A percentile compares a stretch with the other conserved stretches of the same genome.
These are phyloP conservation scores for Clarireedia sp. DNA, from an alignment of 2,329 filamentous ascomycete species.

Conservation along the genomic window DNA sequence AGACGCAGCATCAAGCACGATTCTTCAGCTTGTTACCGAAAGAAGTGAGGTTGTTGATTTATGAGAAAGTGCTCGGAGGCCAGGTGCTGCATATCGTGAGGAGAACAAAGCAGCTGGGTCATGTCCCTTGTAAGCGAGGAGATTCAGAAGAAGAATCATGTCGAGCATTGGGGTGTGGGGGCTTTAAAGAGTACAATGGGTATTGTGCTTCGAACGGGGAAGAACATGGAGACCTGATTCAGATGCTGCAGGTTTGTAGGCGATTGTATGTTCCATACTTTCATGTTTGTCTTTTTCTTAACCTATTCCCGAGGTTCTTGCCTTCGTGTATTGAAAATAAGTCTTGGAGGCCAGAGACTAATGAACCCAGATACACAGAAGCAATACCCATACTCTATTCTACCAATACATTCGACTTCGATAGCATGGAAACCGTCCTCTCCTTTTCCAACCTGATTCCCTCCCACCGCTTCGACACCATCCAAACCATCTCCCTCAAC, in stretches of 20 bases:
- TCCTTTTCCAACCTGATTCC: constrained; percentile 17
- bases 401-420: constrained; percentile 23
- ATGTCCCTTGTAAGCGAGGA: constrained; percentile 11
- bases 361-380: constrained; percentile 17
- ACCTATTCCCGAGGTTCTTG: neutral
- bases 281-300: neutral
- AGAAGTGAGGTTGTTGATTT: constrained; percentile 13
- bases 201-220: constrained; percentile 2
- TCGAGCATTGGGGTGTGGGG: constrained; percentile 11
- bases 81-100: constrained; percentile 16
- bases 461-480: constrained; percentile 20
- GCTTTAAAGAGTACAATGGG: constrained; percentile 12
- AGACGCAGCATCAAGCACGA: neutral
- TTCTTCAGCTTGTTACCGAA: neutral
- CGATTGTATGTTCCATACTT: constrained; percentile 14
- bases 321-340: too few relatives aligned
- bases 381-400: constrained; percentile 21
- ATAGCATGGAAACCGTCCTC: constrained; percentile 18
- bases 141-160: constrained; percentile 4
- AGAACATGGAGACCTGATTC: constrained; percentile 8
- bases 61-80: constrained; percentile 14
- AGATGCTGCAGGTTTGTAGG: constrained; percentile 19
- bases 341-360: neutral
- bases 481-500: constrained; percentile 11
- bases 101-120: constrained; percentile 9